Evolutionary conservation across 1,284 basidiomycete species (phyloP), one percentile per base, ranked within the genome.

Genomic region (Sporisorium exsertum): DNA sequence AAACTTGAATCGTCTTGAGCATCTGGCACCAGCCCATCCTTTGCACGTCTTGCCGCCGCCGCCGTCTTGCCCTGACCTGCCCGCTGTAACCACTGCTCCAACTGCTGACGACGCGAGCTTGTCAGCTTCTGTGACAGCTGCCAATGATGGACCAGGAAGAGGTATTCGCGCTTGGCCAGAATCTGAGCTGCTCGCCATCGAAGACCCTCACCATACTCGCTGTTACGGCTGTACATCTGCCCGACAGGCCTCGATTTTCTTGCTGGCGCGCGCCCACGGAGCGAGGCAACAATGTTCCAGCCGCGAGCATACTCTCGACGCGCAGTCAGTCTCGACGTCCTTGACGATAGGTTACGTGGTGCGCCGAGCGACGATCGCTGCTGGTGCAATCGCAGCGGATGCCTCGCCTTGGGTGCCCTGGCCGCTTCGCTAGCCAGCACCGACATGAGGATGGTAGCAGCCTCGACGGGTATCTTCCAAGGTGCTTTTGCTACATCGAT

Each of bases 401-500:
- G 62, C 7, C 40, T 33, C 32, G 26, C 56, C 26, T 56, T 70
- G 18, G 70, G 70, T 1, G 33, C 45, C 15, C 57, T 68, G 0
- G 64, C 43, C 20, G 71, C 71, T 40, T 77, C 75, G n/a, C 26
- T 47, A 12, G 72, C 73, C 7, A 81, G 55, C 5, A 72, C 45
- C 45, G 72, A 69, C 69, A 81, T 75, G n/a, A 79, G 24, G 26
- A 79, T 52, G 22, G 79, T 81, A 13, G 71, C 79, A 7, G 79
- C 64, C 35, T 71, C 58, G 2, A 71, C 45, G 3, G 77, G 68
- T 20, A 81, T 43, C 51, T 61, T 62, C 76, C 76, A 78, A 0
- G 64, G 64, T 24, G 26, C 42, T 33, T 22, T 35, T 15, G 74
- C 58, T 6, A 69, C 73, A 27, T 72, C 62, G 42, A 54, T 52